Evolutionary conservation across 2,329 filamentous ascomycete species (phyloP), one percentile per base, ranked within the genome.

Genomic region (Paraphaeosphaeria sporulosa): DNA sequence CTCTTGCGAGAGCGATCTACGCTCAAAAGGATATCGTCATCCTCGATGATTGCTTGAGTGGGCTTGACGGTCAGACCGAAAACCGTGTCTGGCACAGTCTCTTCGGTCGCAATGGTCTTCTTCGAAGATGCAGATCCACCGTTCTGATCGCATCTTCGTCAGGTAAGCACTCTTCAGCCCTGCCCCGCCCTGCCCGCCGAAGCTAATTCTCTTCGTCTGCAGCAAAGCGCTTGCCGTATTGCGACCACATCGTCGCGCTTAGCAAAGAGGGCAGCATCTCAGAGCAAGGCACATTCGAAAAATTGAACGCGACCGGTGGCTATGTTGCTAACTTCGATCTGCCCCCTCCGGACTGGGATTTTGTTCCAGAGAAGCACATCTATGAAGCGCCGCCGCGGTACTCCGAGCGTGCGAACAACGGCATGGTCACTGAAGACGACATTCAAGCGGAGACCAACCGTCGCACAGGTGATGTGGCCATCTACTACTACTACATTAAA

Each of bases 1-100:
- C 82, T n/a, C 77, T 85, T n/a, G 84, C 84, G 23, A 76, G 84
- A 57, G 83, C 83, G 15, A 74, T 85, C 10, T 86, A 85, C 67
- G 78, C 83, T 21, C 78, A 81, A 47, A 79, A 78, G 51, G 76
- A 81, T 38, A 74, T 84, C 27, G 71, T 85, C 32, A 75, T 86
- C 21, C 75, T 86, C 13, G 84, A 85, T 63, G 83, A 85, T 63
- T 79, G 81, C 21, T 77, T 86, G n/a, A 83, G 80, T 59, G 83
- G 83, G 3, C 76, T 86, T 7, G 84, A 85, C 64, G 73, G 78
- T 10, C 75, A 79, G 17, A 85, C 83, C 0, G 82, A 84, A 57
- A 80, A 82, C 32, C 75, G 78, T 34, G 80, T 85, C 15, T 84
- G 83, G 68, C 75, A 82, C 60, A 77, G 73, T 50, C 68, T 85